These are phyloP conservation scores for Soucietia sequanensis DNA, from an alignment of 805 yeast species.

Conservation along the genomic window DNA sequence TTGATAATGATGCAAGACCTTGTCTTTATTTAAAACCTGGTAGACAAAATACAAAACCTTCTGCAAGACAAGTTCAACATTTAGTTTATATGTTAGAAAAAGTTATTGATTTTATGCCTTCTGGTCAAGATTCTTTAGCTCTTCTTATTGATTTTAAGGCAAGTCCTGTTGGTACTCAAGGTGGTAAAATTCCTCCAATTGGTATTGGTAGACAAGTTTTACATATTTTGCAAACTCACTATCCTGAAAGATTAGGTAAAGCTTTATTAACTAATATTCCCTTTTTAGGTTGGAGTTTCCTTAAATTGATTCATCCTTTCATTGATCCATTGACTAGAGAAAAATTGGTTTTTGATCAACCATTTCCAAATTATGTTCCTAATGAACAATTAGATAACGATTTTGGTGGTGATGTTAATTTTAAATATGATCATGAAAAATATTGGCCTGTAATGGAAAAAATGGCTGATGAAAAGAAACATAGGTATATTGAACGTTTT, in stretches of 20 bases:
- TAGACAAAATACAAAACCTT: conserved; percentile 89
- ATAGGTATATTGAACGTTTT: conserved; percentile 67
- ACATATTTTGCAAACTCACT: conserved; percentile 92
- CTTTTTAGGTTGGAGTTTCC: conserved; percentile 88
- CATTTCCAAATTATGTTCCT: conserved; percentile 82
- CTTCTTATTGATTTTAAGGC: conserved; percentile 89
- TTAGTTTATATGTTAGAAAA: conserved; percentile 89
- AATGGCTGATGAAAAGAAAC: conserved; percentile 58
- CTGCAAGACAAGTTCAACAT: conserved; percentile 93
- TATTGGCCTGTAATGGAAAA: conserved; percentile 76
- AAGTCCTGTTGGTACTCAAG: conserved; percentile 56
- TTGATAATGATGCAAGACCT: conserved; percentile 86
- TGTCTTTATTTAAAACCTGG: conserved; percentile 92
- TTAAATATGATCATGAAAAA: conserved; percentile 72
- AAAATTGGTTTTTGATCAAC: conserved; percentile 88
- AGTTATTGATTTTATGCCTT: conserved; percentile 92
- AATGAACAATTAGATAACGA: conserved; percentile 74
- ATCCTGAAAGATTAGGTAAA: conserved; percentile 94
- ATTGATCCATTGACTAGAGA: conserved; percentile 95
- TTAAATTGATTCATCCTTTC: conserved; percentile 90
- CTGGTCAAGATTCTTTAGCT: conserved; percentile 93
- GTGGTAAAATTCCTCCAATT: conserved; percentile 82
- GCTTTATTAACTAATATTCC: conserved; percentile 93
- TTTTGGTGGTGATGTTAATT: conserved; percentile 84
- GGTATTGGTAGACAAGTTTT: conserved; percentile 88